Evolutionary conservation across 2,329 filamentous ascomycete species (phyloP), one percentile per base, ranked within the genome.

Genomic region (Cordyceps cicadae): DNA sequence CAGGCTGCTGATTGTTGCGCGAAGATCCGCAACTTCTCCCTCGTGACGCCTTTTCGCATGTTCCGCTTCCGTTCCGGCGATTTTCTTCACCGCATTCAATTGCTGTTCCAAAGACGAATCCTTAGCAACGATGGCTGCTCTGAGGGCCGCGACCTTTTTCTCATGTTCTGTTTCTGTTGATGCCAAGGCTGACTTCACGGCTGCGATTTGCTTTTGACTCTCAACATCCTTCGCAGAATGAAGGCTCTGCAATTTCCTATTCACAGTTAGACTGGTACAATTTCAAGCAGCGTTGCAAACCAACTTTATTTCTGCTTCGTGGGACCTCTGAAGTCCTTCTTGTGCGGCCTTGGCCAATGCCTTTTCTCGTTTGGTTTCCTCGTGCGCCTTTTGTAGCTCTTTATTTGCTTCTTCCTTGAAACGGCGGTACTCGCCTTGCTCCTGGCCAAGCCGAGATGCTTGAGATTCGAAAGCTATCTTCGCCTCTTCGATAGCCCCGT

Each of bases 351-450:
- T 62, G 1, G 55, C 54, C 9, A 19, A 19, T 8, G 39, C 53
- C 70, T 8, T 75, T 71, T 19, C 75, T 77, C 3, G 78, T 78
- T 63, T 89, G 85, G 49, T 65, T 59, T 67, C 63, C 24, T 69
- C 54, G 15, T 50, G 54, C 9, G 24, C 48, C 39, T 59, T 74
- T 4, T 72, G 67, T 26, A 86, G 66, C 63, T 88, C 85, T 17
- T 80, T 72, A 3, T 74, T 70, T 17, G 75, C 77, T 2, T 77
- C 77, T 62, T 88, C 85, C 63, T 86, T 88, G 1, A 83, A 81
- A 64, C 82, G 85, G 29, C 83, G 81, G 70, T 90, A 87, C 63
- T 92, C 87, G 7, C 86, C 83, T 67, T 88, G 85, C 68, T 92
- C 89, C 67, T 92, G 88, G 19, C 87, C 85, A 19, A 90, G 72